These are phyloP conservation scores for Arabidopsis hybrid DNA, from an alignment of 441 rosid genomes.

Conservation along the genomic window DNA sequence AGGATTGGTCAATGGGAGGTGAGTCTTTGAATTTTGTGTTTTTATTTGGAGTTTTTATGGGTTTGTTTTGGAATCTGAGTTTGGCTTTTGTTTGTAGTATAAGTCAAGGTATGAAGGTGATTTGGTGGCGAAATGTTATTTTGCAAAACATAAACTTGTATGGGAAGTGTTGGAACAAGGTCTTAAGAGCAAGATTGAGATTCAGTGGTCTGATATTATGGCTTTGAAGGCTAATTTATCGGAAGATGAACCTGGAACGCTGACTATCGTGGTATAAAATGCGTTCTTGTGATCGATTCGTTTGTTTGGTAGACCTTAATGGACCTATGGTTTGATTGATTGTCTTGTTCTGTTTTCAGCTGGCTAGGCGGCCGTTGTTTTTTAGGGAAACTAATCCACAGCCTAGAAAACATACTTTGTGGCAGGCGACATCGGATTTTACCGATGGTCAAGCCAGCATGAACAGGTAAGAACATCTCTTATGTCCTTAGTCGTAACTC, in stretches of 20 bases:
- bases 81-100: constrained; percentile 57
- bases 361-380: constrained; percentile 87
- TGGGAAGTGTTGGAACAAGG: constrained; percentile 99
- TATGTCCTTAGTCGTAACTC: background rate
- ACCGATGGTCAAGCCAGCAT: constrained; percentile 94
- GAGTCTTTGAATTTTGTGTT: background rate
- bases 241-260: constrained; percentile 78
- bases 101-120: constrained; percentile 94
- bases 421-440: constrained; percentile 97
- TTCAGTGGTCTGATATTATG: constrained; percentile 98
- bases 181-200: constrained; percentile 96
- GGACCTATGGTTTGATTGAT: background rate
- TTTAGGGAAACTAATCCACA: constrained; percentile 93
- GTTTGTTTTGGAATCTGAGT: background rate
- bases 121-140: constrained; percentile 96
- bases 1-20: constrained; percentile 98
- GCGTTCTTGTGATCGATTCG: constrained; percentile 9
- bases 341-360: constrained; percentile 56
- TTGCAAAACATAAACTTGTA: constrained; percentile 95
- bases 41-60: background rate
- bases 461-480: constrained; percentile 58
- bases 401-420: constrained; percentile 92
- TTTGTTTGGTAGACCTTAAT: background rate
- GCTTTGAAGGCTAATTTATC: constrained; percentile 80
- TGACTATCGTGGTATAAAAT: constrained; percentile 77